Conservation (phyloP, 306 rosid genomes). For the Comarum palustre region DNA sequence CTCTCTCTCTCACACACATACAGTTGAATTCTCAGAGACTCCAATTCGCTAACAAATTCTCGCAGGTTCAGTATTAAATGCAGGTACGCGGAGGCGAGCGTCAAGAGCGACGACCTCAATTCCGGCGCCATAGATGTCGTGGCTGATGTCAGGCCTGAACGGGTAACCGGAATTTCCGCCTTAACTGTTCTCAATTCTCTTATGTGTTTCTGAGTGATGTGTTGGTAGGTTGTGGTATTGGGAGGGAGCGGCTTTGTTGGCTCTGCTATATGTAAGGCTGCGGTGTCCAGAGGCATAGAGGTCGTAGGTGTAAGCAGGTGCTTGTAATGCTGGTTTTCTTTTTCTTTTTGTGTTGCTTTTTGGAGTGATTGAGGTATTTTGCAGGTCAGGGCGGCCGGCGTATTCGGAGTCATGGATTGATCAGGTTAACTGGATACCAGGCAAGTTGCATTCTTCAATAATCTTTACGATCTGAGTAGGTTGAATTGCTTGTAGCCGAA, state of each 20-base stretch:
- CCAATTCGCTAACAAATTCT: not conserved
- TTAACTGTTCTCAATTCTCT: not conserved
- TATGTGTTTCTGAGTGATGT: constrained; percentile 16
- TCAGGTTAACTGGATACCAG: constrained; percentile 89
- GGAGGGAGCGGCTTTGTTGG: constrained; percentile 99
- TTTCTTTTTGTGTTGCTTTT: constrained; percentile 1
- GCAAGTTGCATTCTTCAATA: constrained; percentile 39
- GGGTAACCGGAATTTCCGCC: constrained; percentile 32
- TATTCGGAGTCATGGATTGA: constrained; percentile 72
- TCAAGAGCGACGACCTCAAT: constrained; percentile 28
- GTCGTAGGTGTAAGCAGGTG: constrained; percentile 84
- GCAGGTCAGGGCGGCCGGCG: constrained; percentile 87
- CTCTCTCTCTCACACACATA: constrained; percentile 11
- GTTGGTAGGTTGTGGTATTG: constrained; percentile 73
- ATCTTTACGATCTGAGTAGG: not conserved
- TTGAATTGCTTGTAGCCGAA: not conserved
- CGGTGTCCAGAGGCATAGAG: constrained; percentile 92
- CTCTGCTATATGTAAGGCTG: constrained; percentile 92
- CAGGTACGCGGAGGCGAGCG: constrained; percentile 55
- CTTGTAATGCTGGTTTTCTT: not conserved
- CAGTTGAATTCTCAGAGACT: not conserved
- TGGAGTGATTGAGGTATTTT: not conserved
- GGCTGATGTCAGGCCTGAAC: constrained; percentile 71
- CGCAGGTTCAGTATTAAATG: constrained; percentile 57
- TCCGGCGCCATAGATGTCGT: constrained; percentile 72